Evolutionary conservation across 2,329 filamentous ascomycete species (phyloP).

Genomic region (Penicillium sp.): DNA sequence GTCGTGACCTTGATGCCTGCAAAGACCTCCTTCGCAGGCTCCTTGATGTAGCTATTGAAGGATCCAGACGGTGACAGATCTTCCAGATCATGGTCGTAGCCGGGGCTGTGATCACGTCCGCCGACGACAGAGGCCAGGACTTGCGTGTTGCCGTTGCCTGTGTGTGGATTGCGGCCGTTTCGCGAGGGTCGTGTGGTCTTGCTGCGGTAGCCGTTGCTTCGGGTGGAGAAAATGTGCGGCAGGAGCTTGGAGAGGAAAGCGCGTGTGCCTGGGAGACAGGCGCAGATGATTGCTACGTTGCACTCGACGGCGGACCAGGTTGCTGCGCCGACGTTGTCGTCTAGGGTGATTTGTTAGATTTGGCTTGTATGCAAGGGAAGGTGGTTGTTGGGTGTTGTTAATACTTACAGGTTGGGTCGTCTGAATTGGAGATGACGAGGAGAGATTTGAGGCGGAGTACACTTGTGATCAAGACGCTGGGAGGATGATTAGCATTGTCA

Average conservation of each 20-base stretch:
- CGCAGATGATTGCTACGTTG: conserved; percentile 45
- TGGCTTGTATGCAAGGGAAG: background rate
- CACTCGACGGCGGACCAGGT: conserved; percentile 47
- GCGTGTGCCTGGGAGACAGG: conserved; percentile 38
- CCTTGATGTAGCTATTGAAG: conserved; percentile 5
- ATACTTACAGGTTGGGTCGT: conserved; percentile 32
- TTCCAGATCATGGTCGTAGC: conserved; percentile 23
- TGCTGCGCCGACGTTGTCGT: conserved; percentile 41
- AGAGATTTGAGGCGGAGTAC: conserved; percentile 37
- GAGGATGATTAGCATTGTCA: conserved; percentile 2
- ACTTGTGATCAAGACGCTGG: conserved; percentile 43
- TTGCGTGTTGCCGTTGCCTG: conserved; percentile 16
- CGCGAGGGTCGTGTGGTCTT: conserved; percentile 19
- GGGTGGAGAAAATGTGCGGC: conserved; percentile 31
- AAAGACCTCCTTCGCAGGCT: conserved; percentile 3
- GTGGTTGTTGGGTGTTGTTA: background rate
- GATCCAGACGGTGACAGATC: conserved; percentile 13
- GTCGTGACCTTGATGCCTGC: conserved; percentile 33
- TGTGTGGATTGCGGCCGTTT: conserved; percentile 17
- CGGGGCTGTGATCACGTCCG: conserved; percentile 1
- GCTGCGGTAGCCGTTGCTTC: conserved; percentile 26
- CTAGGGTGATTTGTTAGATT: conserved; percentile 16
- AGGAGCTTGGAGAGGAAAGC: conserved; percentile 29
- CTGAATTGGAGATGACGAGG: conserved; percentile 29
- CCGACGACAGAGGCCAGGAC: conserved; percentile 27